Conservation (phyloP, 1,139 yeast genomes). For the Geotrichum cucujoidarum region DNA sequence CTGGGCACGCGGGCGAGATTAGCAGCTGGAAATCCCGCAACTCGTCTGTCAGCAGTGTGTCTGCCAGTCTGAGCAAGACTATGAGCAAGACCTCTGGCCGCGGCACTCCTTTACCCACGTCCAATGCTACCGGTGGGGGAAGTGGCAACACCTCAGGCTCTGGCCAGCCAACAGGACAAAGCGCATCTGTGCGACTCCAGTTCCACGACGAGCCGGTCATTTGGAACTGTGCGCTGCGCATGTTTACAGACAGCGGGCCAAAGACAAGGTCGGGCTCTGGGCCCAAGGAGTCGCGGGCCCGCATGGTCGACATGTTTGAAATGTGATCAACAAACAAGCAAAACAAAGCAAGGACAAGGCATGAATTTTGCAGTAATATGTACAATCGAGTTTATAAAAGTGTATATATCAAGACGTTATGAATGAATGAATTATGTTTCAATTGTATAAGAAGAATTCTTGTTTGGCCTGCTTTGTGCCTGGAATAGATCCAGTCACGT, state of each 20-base stretch:
- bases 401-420: no score
- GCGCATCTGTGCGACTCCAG: slow-evolving; percentile 11
- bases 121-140: not conserved
- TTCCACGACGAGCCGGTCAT: slow-evolving; percentile 16
- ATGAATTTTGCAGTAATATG: no score
- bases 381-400: no score
- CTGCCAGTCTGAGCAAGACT: not conserved
- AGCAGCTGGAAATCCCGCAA: slow-evolving; percentile 1
- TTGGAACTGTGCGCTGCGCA: slow-evolving; percentile 16
- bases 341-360: no score
- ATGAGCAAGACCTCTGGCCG: not conserved
- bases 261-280: not conserved
- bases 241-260: slow-evolving; percentile 4
- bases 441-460: no score
- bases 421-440: no score
- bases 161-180: no score
- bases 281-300: slow-evolving; percentile 1
- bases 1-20: slow-evolving; percentile 4
- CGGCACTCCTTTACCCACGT: not conserved
- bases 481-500: no score
- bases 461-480: no score
- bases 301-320: slow-evolving; percentile 5
- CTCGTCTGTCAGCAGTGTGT: not conserved
- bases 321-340: no score
- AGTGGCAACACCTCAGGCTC: not conserved